A percentile compares a stretch with the other conserved stretches of the same genome.
These are phyloP conservation scores for Musa troglodytarum DNA, from an alignment of 176 grass and related monocot genomes.

Conservation along the genomic window DNA sequence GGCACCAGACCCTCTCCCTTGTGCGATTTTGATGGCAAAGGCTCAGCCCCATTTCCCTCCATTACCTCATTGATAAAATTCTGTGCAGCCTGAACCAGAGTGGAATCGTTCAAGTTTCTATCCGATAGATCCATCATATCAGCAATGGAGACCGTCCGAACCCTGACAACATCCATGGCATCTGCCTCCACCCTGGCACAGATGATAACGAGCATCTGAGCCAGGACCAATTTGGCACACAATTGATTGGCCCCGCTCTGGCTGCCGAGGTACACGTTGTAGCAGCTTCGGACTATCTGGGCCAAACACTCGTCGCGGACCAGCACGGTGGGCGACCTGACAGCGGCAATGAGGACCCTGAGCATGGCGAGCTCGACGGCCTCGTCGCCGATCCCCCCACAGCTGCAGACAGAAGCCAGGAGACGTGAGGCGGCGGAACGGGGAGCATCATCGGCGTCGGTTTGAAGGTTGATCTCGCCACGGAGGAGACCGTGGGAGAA, in stretches of 20 bases:
- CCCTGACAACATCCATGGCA: slow-evolving; percentile 41
- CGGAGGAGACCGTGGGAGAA: slow-evolving; percentile 51
- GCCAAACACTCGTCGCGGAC: slow-evolving; percentile 59
- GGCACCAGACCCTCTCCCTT: not conserved
- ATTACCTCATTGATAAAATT: slow-evolving; percentile 85
- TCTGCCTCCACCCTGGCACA: slow-evolving; percentile 55
- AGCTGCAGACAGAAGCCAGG: slow-evolving; percentile 42
- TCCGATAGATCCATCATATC: slow-evolving; percentile 98
- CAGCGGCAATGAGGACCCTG: slow-evolving; percentile 65
- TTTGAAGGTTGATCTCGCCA: slow-evolving; percentile 42
- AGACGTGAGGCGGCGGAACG: slow-evolving; percentile 37
- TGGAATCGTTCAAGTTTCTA: slow-evolving; percentile 89
- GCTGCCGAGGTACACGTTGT: slow-evolving; percentile 88
- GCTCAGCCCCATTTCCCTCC: slow-evolving; percentile 45
- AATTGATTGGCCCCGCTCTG: slow-evolving; percentile 69
- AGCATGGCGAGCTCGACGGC: slow-evolving; percentile 61
- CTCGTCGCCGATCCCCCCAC: slow-evolving; percentile 50
- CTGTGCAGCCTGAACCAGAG: slow-evolving; percentile 64
- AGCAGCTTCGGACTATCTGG: slow-evolving; percentile 70
- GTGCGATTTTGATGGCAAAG: slow-evolving; percentile 11
- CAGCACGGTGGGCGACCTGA: slow-evolving; percentile 42
- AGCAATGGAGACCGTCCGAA: slow-evolving; percentile 57
- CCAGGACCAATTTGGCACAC: slow-evolving; percentile 85
- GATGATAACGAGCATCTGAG: slow-evolving; percentile 64
- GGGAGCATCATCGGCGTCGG: slow-evolving; percentile 11